A percentile compares a stretch with the other conserved stretches of the same genome.
Conservation (phyloP, 495 filamentous ascomycete species). For the Cetradonia linearis region DNA sequence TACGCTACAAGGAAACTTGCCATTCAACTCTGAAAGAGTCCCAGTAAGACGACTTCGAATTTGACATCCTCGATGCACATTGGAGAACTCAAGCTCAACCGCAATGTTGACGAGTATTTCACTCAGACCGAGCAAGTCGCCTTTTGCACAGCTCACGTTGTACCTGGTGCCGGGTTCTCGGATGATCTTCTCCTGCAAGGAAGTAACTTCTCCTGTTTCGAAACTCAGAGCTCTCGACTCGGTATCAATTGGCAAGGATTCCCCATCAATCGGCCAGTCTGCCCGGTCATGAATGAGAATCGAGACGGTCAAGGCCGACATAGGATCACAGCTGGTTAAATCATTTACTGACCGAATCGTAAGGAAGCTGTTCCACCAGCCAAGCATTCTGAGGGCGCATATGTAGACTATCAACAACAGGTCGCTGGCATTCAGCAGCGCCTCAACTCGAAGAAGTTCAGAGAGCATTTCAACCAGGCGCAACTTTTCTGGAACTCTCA, state of each 20-base stretch:
- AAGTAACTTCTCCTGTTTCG: conserved; percentile 79
- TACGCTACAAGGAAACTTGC: conserved; percentile 46
- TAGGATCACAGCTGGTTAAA: conserved; percentile 53
- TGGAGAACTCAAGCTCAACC: conserved; percentile 73
- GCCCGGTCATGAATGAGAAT: conserved; percentile 74
- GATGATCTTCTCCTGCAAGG: conserved; percentile 76
- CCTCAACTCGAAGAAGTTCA: conserved; percentile 64
- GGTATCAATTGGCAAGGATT: conserved; percentile 81
- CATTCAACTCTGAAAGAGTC: conserved; percentile 68
- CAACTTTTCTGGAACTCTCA: conserved; percentile 75
- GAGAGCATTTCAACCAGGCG: conserved; percentile 58
- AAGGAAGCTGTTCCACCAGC: conserved; percentile 56
- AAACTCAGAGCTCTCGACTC: conserved; percentile 74
- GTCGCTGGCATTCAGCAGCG: conserved; percentile 62
- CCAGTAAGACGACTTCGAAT: conserved; percentile 70
- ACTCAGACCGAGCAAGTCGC: conserved; percentile 70
- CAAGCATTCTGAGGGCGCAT: conserved; percentile 48
- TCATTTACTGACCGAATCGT: conserved; percentile 89
- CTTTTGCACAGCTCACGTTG: conserved; percentile 77
- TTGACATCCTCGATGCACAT: conserved; percentile 85
- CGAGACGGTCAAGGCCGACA: conserved; percentile 48
- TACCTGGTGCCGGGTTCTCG: conserved; percentile 80
- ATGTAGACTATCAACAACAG: conserved; percentile 56
- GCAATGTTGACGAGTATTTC: conserved; percentile 79
- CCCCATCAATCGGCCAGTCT: conserved; percentile 70